Percentiles rank a stretch among this genome's conserved stretches.
Conservation (phyloP, 2,329 filamentous ascomycete genomes). For the Sordariomycetes sp. region DNA sequence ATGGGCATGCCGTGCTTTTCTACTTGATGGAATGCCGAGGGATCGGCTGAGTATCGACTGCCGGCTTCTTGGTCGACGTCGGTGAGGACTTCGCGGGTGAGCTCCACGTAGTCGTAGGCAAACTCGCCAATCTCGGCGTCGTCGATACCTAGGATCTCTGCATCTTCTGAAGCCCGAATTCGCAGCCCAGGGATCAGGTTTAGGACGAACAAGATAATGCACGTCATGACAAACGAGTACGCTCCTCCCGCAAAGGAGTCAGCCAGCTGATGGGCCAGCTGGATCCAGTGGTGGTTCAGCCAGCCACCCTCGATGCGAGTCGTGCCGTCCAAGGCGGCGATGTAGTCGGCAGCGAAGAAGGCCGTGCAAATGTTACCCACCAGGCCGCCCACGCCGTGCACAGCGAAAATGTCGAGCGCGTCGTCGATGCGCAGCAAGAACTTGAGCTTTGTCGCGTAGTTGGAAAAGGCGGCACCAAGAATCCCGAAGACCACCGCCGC, state of each 20-base stretch:
- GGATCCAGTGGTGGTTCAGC: constrained; percentile 76
- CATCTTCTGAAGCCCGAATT: constrained; percentile 66
- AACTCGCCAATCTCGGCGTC: constrained; percentile 90
- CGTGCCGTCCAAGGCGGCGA: constrained; percentile 68
- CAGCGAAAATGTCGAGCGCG: constrained; percentile 80
- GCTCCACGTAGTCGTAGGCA: constrained; percentile 89
- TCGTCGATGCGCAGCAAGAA: constrained; percentile 75
- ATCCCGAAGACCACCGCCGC: constrained; percentile 72
- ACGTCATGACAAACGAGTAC: constrained; percentile 73
- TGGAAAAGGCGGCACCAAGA: constrained; percentile 67
- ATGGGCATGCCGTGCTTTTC: constrained; percentile 42
- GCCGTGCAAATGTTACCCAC: constrained; percentile 73
- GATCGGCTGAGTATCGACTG: constrained; percentile 32
- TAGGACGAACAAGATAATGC: constrained; percentile 70
- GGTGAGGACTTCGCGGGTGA: constrained; percentile 50
- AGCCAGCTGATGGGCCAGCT: constrained; percentile 75
- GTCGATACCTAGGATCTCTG: constrained; percentile 78
- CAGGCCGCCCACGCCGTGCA: constrained; percentile 69
- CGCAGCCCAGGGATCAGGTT: constrained; percentile 69
- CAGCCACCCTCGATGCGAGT: constrained; percentile 65
- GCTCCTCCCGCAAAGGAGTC: constrained; percentile 67
- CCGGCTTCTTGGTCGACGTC: constrained; percentile 34
- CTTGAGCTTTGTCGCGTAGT: constrained; percentile 88
- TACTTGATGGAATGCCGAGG: constrained; percentile 27
- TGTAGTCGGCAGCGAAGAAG: constrained; percentile 78